These are phyloP conservation scores for Diaporthe ampelina DNA, from an alignment of 2,329 filamentous ascomycete species.

Conservation along the genomic window DNA sequence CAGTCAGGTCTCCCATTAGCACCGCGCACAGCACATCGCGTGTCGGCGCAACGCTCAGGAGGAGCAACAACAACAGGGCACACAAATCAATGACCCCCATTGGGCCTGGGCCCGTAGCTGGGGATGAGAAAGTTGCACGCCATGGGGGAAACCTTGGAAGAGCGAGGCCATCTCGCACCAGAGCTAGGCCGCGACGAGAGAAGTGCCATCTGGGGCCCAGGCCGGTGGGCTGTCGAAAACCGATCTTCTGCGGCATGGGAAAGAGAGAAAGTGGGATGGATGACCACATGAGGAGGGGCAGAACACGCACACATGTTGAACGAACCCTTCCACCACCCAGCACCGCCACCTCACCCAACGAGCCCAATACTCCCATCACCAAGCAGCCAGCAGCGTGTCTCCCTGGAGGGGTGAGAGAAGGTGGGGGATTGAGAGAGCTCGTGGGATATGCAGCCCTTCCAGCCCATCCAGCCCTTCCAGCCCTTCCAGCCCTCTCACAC, in stretches of 20 bases:
- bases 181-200: conserved; percentile 12
- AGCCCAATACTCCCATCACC: not conserved
- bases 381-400: too few species aligned
- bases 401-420: not conserved
- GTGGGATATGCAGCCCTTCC: not conserved
- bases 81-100: not conserved
- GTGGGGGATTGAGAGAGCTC: not conserved
- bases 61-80: not conserved
- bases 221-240: conserved; percentile 30
- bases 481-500: not conserved
- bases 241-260: conserved; percentile 33
- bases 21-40: not conserved
- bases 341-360: conserved; percentile 7
- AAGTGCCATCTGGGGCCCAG: conserved; percentile 12
- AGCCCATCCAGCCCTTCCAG: not conserved
- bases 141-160: conserved; percentile 13
- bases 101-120: not conserved
- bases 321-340: not conserved
- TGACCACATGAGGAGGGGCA: conserved; percentile 32
- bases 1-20: conserved; percentile 9
- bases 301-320: not conserved
- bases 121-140: not conserved
- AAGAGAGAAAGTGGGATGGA: conserved; percentile 34
- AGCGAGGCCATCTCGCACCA: conserved; percentile 7
- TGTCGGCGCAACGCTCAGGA: not conserved